phyloP scores from a whole-genome alignment of 2,329 filamentous ascomycete species.

The Penicillium sp. region DNA sequence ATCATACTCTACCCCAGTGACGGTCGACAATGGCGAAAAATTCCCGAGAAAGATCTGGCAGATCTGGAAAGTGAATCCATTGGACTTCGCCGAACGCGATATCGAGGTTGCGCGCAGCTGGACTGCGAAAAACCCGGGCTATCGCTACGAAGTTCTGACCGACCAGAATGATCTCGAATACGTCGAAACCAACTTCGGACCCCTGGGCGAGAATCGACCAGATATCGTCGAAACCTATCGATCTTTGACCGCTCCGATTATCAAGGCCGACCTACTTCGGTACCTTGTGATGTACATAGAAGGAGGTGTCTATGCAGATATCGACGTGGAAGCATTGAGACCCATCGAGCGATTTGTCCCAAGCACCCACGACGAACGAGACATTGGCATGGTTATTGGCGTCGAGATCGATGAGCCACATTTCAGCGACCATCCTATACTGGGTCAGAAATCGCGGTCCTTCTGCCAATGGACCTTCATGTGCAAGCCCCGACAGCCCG shows the following conservation, averaged over 20 bases:
- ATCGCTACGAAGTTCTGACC: conserved; percentile 70
- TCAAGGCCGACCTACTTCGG: conserved; percentile 67
- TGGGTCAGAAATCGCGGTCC: conserved; percentile 68
- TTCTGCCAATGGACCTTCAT: conserved; percentile 79
- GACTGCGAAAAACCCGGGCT: conserved; percentile 65
- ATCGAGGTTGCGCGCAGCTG: conserved; percentile 62
- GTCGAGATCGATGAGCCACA: conserved; percentile 71
- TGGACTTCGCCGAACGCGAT: conserved; percentile 67
- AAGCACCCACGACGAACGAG: conserved; percentile 61
- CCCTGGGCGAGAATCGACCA: conserved; percentile 41
- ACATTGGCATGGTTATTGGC: conserved; percentile 71
- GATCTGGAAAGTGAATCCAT: conserved; percentile 71
- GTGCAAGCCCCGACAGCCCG: conserved; percentile 65
- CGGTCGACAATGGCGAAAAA: conserved; percentile 6
- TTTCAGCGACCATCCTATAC: conserved; percentile 62
- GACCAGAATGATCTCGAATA: conserved; percentile 69
- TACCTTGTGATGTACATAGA: conserved; percentile 70
- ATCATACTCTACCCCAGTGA: background rate
- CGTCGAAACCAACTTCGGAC: conserved; percentile 68
- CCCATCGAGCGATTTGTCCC: conserved; percentile 63
- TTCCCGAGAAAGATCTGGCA: conserved; percentile 76
- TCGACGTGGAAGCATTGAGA: conserved; percentile 60
- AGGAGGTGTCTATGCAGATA: conserved; percentile 63
- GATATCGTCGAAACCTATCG: background rate
- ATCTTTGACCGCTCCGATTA: conserved; percentile 49